phyloP scores from a whole-genome alignment of 1,139 yeast species.

The Scheffersomyces quercinus region DNA sequence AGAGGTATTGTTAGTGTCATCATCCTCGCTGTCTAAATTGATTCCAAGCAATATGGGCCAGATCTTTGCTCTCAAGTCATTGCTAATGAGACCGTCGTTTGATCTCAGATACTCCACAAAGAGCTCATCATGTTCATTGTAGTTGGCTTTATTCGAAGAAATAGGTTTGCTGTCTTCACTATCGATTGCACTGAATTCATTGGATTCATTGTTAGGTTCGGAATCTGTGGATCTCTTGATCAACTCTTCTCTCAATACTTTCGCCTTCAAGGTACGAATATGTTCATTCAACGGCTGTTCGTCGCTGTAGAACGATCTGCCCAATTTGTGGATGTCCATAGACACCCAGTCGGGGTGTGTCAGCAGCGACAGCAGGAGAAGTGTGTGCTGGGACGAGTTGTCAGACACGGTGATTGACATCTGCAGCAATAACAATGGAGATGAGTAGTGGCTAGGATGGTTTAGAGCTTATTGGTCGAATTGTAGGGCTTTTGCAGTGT shows the following conservation, averaged over 20 bases:
- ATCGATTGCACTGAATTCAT: background rate
- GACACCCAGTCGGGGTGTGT: constrained; percentile 47
- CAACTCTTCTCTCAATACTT: constrained; percentile 41
- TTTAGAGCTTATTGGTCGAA: no score
- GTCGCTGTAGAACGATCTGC: constrained; percentile 48
- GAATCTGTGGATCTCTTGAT: constrained; percentile 22
- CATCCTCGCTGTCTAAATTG: background rate
- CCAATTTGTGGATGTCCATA: constrained; percentile 49
- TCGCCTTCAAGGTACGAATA: constrained; percentile 37
- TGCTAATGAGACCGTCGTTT: constrained; percentile 49
- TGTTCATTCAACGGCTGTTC: constrained; percentile 44
- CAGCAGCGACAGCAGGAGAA: no score
- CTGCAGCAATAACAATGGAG: no score
- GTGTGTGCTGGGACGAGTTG: no score
- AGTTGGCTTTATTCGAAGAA: background rate
- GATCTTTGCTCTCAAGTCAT: constrained; percentile 37
- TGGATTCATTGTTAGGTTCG: background rate
- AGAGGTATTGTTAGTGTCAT: background rate
- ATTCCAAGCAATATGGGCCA: constrained; percentile 51
- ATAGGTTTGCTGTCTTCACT: background rate
- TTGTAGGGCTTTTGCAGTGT: no score
- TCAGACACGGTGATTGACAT: no score
- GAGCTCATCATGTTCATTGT: constrained; percentile 8
- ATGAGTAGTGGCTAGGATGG: no score
- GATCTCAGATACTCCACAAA: constrained; percentile 40